Evolutionary conservation across 169 alveolate species (phyloP).

Genomic region (Prorocentrum cordatum): DNA sequence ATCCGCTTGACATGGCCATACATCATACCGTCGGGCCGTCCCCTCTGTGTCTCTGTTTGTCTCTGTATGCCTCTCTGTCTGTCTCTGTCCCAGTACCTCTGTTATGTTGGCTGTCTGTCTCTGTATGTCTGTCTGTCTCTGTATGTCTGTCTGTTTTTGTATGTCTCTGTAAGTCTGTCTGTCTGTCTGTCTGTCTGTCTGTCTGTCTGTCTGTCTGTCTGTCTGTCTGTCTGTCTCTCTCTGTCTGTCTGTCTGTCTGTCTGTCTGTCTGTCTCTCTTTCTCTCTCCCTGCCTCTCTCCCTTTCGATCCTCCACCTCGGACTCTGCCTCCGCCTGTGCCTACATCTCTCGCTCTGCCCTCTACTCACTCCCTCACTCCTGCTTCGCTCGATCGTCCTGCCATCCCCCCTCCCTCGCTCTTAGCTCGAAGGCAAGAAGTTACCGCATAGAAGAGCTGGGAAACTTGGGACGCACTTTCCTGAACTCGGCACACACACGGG

Average conservation of each 20-base stretch:
- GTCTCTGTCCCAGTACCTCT: neutral
- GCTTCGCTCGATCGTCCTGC: too few species aligned
- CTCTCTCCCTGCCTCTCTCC: neutral
- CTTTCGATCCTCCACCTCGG: neutral
- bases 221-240: neutral
- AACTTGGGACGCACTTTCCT: too few species aligned
- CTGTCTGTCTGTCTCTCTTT: neutral
- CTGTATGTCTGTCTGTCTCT: neutral
- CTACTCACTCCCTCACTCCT: neutral
- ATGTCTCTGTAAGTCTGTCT: neutral
- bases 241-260: neutral
- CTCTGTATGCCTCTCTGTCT: neutral
- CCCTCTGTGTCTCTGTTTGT: slow-evolving; percentile 3
- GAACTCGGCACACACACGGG: too few species aligned
- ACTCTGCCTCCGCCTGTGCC: neutral
- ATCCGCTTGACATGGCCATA: too few species aligned
- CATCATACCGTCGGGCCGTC: too few species aligned
- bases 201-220: neutral
- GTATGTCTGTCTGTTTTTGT: neutral
- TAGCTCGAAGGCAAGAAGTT: too few species aligned
- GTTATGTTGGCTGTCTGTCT: neutral
- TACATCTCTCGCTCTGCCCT: neutral
- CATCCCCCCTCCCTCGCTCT: too few species aligned
- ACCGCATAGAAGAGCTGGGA: too few species aligned
- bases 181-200: neutral